A percentile compares a stretch with the other conserved stretches of the same genome.
Conservation (phyloP, 306 rosid species). For the Rubus parviflorus region DNA sequence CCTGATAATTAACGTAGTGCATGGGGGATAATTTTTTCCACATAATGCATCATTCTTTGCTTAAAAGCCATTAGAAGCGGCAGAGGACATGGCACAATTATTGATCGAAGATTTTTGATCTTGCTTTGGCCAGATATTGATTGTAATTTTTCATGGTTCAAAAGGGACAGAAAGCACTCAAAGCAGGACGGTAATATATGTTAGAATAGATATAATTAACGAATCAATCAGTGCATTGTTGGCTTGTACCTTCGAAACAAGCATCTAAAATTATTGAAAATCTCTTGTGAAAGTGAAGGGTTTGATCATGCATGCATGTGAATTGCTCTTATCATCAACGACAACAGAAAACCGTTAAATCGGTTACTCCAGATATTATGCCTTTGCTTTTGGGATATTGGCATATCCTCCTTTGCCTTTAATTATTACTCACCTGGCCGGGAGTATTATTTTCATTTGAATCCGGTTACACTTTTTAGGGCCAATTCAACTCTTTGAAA, state of each 20-base stretch:
- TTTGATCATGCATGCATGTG: conserved; percentile 18
- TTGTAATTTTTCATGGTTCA: neutral
- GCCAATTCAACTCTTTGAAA: neutral
- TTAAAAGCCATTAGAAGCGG: conserved; percentile 47
- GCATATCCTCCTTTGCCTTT: neutral
- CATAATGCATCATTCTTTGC: neutral
- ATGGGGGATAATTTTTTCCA: neutral
- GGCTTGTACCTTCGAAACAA: neutral
- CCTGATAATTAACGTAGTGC: neutral
- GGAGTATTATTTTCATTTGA: neutral
- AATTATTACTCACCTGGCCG: neutral
- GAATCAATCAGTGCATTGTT: neutral
- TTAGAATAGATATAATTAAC: neutral
- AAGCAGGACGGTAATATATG: neutral
- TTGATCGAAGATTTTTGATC: conserved; percentile 6
- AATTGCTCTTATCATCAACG: neutral
- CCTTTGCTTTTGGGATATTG: conserved; percentile 21
- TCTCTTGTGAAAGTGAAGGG: conserved; percentile 29
- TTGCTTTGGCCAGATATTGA: neutral
- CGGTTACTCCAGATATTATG: conserved; percentile 15
- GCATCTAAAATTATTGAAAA: neutral
- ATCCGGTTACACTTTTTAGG: neutral
- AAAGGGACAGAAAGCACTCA: neutral
- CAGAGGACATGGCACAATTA: conserved; percentile 44
- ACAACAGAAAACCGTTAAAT: conserved; percentile 20